These are phyloP conservation scores for Penicillium pulvis DNA, from an alignment of 495 filamentous ascomycete species.

Conservation along the genomic window DNA sequence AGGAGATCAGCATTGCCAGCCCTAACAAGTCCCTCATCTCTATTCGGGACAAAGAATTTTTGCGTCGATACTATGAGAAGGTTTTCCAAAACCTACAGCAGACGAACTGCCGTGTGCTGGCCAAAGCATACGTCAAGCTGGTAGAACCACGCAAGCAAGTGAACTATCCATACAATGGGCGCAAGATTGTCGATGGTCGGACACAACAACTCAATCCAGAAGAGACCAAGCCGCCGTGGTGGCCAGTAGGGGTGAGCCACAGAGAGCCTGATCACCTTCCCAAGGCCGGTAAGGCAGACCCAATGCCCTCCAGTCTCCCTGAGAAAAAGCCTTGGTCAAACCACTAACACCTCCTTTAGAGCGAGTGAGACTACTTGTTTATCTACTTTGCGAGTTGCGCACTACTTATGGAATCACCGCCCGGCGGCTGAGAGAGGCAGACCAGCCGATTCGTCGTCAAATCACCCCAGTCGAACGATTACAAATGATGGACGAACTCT, in stretches of 20 bases:
- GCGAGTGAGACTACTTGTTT: constrained; percentile 58
- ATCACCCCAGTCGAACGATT: constrained; percentile 41
- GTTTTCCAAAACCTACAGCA: constrained; percentile 72
- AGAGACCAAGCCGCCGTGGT: constrained; percentile 68
- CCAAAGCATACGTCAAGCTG: constrained; percentile 77
- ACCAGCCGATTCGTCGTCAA: constrained; percentile 46
- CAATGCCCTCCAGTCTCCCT: not conserved
- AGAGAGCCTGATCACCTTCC: constrained; percentile 79
- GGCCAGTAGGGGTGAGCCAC: constrained; percentile 68
- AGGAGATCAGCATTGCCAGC: constrained; percentile 33
- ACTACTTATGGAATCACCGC: constrained; percentile 40
- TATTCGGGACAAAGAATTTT: constrained; percentile 52
- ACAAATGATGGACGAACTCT: constrained; percentile 62
- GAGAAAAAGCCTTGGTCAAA: not conserved
- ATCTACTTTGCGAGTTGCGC: constrained; percentile 56
- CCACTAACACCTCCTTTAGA: constrained; percentile 39
- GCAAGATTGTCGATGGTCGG: constrained; percentile 39
- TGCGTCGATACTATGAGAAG: constrained; percentile 63
- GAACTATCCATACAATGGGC: constrained; percentile 74
- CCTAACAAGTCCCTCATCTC: constrained; percentile 43
- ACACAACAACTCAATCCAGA: constrained; percentile 43
- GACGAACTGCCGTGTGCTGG: constrained; percentile 63
- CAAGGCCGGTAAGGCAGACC: constrained; percentile 59
- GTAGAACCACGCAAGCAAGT: constrained; percentile 85
- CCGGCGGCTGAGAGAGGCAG: constrained; percentile 40